Conservation (phyloP, 192 early-diverging fungal species). For the Rhizophagus sp. region DNA sequence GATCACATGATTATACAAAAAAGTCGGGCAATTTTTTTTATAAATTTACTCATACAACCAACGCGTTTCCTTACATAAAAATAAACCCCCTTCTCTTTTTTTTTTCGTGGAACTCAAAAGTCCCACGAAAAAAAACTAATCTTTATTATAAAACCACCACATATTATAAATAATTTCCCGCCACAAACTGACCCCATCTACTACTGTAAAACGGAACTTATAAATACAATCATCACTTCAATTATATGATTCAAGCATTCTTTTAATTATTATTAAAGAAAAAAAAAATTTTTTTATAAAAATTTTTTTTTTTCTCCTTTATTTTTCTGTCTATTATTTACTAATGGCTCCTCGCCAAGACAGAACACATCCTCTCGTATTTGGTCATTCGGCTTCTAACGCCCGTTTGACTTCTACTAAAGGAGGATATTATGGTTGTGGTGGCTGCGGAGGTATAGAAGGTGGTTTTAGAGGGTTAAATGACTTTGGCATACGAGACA, state of each 20-base stretch:
- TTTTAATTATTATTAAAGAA: not conserved
- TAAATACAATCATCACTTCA: not conserved
- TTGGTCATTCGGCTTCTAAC: not conserved
- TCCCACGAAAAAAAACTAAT: not conserved
- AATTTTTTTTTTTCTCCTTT: not conserved
- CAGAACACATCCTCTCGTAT: not conserved
- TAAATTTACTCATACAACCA: not conserved
- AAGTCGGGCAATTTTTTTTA: not conserved
- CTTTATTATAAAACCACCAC: not conserved
- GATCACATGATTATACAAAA: not conserved
- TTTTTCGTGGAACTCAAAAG: slow-evolving; percentile 1
- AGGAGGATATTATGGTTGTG: not conserved
- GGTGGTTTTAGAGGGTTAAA: not conserved
- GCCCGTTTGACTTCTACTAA: not conserved
- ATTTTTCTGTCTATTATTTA: not conserved
- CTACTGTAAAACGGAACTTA: not conserved
- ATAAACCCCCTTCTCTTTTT: not conserved
- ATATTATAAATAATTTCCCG: not conserved
- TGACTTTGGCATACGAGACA: not conserved
- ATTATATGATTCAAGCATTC: not conserved
- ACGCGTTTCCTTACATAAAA: not conserved
- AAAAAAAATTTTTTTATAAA: not conserved
- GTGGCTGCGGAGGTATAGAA: not conserved
- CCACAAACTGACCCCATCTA: not conserved
- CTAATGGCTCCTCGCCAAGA: not conserved